Percentiles rank a stretch among this genome's conserved stretches.
Conservation (phyloP, 2,329 filamentous ascomycete species). For the Phoma herbarum region DNA sequence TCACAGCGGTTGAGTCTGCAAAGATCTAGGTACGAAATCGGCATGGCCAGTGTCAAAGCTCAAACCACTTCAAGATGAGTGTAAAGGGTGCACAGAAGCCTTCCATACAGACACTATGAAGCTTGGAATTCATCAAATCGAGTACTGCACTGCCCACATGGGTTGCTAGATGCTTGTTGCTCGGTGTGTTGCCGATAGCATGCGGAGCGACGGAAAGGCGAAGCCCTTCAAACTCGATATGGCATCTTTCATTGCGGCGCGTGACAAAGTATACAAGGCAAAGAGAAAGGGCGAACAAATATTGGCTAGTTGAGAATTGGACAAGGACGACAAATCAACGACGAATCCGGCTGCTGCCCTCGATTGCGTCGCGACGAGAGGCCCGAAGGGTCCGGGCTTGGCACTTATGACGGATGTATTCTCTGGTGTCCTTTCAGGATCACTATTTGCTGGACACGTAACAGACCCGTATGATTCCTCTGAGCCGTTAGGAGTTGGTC, state of each 20-base stretch:
- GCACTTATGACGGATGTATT: not conserved
- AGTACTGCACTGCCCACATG: not conserved
- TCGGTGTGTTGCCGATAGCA: not conserved
- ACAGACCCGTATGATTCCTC: not conserved
- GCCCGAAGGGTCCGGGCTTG: not conserved
- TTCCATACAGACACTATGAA: not conserved
- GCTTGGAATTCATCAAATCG: not conserved
- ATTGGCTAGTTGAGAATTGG: not conserved
- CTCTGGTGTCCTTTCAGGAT: not conserved
- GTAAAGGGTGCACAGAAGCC: not conserved
- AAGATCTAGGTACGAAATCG: not conserved
- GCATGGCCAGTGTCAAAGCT: not conserved
- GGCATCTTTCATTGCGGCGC: not conserved
- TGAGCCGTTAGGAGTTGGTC: not conserved
- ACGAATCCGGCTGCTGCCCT: not conserved
- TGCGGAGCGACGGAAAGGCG: not conserved
- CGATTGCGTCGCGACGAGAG: not conserved
- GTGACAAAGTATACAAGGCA: not conserved
- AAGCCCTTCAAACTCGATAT: not conserved
- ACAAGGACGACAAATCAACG: not conserved
- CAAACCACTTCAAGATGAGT: not conserved
- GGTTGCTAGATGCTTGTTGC: not conserved
- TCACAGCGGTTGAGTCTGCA: not conserved
- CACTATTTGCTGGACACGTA: not conserved
- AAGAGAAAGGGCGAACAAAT: not conserved